These are phyloP conservation scores for Hymenoscyphus scutula DNA, from an alignment of 2,329 filamentous ascomycete species.

Conservation along the genomic window DNA sequence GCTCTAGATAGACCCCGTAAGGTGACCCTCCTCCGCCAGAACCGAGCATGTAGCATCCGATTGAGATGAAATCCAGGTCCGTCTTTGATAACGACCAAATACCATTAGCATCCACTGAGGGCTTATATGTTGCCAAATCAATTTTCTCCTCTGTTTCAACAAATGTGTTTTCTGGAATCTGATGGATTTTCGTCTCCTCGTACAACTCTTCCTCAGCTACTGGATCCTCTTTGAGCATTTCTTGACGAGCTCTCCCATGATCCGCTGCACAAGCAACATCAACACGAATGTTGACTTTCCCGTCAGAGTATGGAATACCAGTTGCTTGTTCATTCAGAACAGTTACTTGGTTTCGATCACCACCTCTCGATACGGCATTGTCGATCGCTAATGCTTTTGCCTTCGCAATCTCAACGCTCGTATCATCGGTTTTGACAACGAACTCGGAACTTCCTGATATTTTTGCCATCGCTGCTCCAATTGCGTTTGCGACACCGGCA, in stretches of 20 bases:
- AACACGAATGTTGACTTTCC: neutral
- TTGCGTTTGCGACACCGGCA: constrained; percentile 55
- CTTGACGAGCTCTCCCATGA: neutral
- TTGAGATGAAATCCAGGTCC: constrained; percentile 42
- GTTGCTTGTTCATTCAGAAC: neutral
- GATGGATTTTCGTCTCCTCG: neutral
- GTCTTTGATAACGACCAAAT: neutral
- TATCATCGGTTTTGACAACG: neutral
- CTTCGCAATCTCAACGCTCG: neutral
- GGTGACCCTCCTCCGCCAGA: constrained; percentile 49
- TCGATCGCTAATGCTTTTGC: neutral
- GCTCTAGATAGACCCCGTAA: constrained; percentile 43
- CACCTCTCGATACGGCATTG: neutral
- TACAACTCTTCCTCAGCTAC: neutral
- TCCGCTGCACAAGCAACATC: neutral
- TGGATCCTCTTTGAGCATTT: neutral
- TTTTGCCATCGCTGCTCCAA: constrained; percentile 50
- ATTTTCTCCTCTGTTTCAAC: neutral
- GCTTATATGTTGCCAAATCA: neutral
- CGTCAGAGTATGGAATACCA: neutral
- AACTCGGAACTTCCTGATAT: constrained; percentile 19
- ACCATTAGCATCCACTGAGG: neutral
- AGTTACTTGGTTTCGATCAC: neutral
- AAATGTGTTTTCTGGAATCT: neutral
- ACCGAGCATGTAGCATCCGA: constrained; percentile 48